Conservation (phyloP, 306 rosid genomes). For the Cicer cuneatum region DNA sequence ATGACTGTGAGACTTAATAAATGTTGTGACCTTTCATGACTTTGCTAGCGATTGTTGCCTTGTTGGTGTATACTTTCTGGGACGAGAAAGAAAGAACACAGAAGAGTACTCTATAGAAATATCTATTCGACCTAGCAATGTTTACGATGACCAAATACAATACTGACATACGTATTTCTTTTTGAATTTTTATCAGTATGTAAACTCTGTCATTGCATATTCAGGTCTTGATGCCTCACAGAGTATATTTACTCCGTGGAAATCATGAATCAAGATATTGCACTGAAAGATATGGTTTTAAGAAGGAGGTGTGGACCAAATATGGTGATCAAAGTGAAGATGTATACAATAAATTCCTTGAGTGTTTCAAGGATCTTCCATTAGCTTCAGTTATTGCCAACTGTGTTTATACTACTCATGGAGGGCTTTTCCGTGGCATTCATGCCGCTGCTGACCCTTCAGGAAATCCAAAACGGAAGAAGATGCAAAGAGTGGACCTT, state of each 20-base stretch:
- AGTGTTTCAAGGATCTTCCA: conserved; percentile 87
- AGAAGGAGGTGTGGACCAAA: conserved; percentile 75
- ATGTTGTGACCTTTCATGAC: conserved; percentile 30
- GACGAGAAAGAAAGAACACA: conserved; percentile 14
- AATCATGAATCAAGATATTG: conserved; percentile 80
- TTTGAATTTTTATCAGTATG: conserved; percentile 19
- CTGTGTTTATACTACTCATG: conserved; percentile 80
- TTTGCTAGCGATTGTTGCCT: conserved; percentile 14
- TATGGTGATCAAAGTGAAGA: conserved; percentile 71
- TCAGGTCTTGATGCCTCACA: conserved; percentile 87
- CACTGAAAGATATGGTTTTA: conserved; percentile 71
- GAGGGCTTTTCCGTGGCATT: conserved; percentile 83
- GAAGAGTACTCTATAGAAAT: conserved; percentile 22
- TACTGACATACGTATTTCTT: conserved; percentile 13
- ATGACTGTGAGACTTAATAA: conserved; percentile 7
- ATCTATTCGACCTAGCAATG: conserved; percentile 33
- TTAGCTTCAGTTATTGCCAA: conserved; percentile 80
- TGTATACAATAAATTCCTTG: conserved; percentile 72
- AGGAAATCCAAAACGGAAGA: conserved; percentile 61
- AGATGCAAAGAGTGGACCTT: conserved; percentile 61
- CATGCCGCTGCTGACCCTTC: conserved; percentile 44
- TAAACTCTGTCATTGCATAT: conserved; percentile 37
- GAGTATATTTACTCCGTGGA: conserved; percentile 90
- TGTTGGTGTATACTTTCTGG: conserved; percentile 16
- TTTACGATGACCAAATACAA: conserved; percentile 19